phyloP scores from a whole-genome alignment of 331 rosid species.

The Telfairia occidentalis region DNA sequence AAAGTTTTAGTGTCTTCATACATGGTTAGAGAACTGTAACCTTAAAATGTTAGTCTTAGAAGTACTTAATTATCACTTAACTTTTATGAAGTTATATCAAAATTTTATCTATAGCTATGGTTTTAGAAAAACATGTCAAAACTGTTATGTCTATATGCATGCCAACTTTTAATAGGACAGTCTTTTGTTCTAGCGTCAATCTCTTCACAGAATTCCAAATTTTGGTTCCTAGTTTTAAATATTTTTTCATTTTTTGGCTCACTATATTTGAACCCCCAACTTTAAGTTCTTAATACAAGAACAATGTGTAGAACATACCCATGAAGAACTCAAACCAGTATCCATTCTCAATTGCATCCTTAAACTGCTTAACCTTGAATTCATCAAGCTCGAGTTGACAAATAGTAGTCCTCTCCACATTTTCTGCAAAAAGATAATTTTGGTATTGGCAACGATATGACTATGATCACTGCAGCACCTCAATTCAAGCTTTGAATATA shows the following conservation, averaged over 20 bases:
- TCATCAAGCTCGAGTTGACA: conserved; percentile 56
- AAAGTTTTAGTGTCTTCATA: neutral
- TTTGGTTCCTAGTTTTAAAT: neutral
- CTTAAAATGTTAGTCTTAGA: neutral
- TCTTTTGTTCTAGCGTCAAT: neutral
- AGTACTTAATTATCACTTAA: neutral
- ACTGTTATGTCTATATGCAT: no score
- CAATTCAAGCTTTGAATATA: neutral
- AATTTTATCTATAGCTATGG: neutral
- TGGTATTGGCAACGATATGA: neutral
- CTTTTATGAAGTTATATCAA: neutral
- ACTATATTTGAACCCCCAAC: neutral
- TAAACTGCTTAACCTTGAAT: conserved; percentile 65
- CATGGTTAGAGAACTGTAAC: neutral
- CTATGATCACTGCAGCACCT: neutral
- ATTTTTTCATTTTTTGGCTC: neutral
- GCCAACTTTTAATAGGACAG: no score
- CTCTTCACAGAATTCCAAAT: neutral
- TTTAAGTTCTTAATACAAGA: neutral
- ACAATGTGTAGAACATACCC: conserved; percentile 35
- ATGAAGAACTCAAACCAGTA: conserved; percentile 97
- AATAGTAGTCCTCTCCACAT: conserved; percentile 59
- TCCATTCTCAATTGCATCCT: conserved; percentile 82
- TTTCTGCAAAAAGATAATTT: conserved; percentile 27
- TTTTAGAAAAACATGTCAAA: neutral